These are phyloP conservation scores for Cladosporium sp. DNA, from an alignment of 2,329 filamentous ascomycete species.

Conservation along the genomic window DNA sequence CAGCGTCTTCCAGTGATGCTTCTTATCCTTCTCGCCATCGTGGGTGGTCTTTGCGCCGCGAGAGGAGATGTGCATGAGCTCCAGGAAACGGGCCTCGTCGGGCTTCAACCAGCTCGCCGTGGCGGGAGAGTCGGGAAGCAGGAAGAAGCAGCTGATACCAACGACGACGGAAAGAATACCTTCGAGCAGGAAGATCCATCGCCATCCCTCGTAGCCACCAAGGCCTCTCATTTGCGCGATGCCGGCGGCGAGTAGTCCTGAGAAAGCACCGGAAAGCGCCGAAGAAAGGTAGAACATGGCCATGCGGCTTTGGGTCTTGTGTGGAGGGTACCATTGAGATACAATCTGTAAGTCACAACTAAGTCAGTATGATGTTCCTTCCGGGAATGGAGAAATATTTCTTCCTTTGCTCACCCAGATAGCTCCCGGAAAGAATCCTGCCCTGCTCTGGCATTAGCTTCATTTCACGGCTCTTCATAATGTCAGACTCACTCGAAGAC, in stretches of 20 bases:
- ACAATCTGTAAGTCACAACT: background rate
- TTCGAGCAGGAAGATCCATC: constrained; percentile 45
- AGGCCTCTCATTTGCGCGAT: constrained; percentile 40
- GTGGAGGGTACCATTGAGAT: constrained; percentile 27
- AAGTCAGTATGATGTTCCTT: background rate
- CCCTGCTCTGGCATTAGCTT: constrained; percentile 2
- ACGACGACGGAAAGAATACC: constrained; percentile 54
- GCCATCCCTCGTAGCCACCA: constrained; percentile 35
- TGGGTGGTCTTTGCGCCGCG: constrained; percentile 40
- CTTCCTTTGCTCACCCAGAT: constrained; percentile 8
- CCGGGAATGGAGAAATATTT: background rate
- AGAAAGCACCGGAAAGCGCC: constrained; percentile 28
- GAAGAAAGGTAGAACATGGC: constrained; percentile 27
- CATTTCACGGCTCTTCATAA: background rate
- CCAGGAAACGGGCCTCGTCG: constrained; percentile 65
- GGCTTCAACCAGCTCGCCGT: constrained; percentile 60
- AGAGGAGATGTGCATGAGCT: constrained; percentile 62
- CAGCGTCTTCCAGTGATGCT: constrained; percentile 14
- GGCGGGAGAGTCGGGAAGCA: constrained; percentile 52
- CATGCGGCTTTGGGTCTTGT: constrained; percentile 26
- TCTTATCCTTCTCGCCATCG: constrained; percentile 18
- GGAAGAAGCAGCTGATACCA: constrained; percentile 53
- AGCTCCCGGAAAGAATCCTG: constrained; percentile 15
- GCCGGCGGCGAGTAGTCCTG: constrained; percentile 27
- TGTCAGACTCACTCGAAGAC: constrained; percentile 5